Evolutionary conservation across 2,329 filamentous ascomycete genomes (phyloP).

Genomic region (Xylaria polymorpha): DNA sequence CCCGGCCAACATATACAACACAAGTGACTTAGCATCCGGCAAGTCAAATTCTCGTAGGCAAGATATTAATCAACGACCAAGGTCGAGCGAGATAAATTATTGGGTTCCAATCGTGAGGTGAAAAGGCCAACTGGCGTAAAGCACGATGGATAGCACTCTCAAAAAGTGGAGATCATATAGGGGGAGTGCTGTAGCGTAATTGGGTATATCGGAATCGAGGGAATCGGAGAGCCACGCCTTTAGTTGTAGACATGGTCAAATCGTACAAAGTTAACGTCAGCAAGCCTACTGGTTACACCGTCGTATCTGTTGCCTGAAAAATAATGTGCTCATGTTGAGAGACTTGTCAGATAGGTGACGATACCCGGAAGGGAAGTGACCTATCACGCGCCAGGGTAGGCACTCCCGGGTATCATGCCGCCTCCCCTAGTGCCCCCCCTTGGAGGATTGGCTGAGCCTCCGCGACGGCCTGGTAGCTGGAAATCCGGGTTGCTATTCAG

Average conservation of each 20-base stretch:
- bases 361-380: constrained; percentile 17
- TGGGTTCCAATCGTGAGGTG: constrained; percentile 20
- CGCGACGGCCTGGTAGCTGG: constrained; percentile 67
- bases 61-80: constrained; percentile 16
- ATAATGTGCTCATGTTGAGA: background rate
- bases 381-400: constrained; percentile 59
- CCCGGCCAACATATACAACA: constrained; percentile 9
- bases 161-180: constrained; percentile 8
- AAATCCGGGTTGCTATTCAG: constrained; percentile 89
- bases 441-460: constrained; percentile 39
- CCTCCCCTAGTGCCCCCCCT: constrained; percentile 51
- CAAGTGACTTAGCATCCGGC: constrained; percentile 21
- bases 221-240: constrained; percentile 12
- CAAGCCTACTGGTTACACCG: background rate
- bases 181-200: constrained; percentile 2
- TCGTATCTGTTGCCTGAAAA: constrained; percentile 1
- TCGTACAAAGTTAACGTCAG: background rate
- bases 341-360: background rate
- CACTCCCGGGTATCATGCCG: constrained; percentile 64
- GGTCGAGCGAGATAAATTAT: constrained; percentile 23
- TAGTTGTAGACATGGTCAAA: constrained; percentile 1
- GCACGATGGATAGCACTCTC: constrained; percentile 18
- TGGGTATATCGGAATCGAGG: constrained; percentile 31
- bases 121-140: constrained; percentile 25
- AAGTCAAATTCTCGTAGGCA: constrained; percentile 18